Evolutionary conservation across 768 basidiomycete species (phyloP).

Genomic region (Lactifluus subvellereus): DNA sequence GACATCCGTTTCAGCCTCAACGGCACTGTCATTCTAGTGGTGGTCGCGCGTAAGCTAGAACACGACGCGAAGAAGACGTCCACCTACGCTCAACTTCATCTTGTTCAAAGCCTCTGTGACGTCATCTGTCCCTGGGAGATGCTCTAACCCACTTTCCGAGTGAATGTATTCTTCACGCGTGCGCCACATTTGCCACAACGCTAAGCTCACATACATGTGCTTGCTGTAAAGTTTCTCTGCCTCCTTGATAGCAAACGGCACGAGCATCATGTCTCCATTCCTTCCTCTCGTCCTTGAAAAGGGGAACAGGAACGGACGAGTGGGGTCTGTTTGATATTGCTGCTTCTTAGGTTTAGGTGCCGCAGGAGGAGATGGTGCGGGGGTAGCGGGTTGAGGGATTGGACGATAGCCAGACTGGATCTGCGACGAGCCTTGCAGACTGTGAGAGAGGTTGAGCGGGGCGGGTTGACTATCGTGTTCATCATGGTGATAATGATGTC

Average conservation of each 20-base stretch:
- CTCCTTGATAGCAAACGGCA: slow-evolving; percentile 94
- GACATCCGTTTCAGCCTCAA: slow-evolving; percentile 53
- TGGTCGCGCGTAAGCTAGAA: slow-evolving; percentile 2
- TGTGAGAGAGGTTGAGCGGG: slow-evolving; percentile 34
- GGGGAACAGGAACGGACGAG: slow-evolving; percentile 89
- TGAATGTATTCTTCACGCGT: slow-evolving; percentile 94
- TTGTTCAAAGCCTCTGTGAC: slow-evolving; percentile 41
- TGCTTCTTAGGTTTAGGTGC: slow-evolving; percentile 95
- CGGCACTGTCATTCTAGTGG: slow-evolving; percentile 12
- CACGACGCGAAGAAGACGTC: not conserved
- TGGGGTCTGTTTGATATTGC: slow-evolving; percentile 97
- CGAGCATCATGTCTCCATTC: slow-evolving; percentile 53
- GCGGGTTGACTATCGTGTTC: slow-evolving; percentile 49
- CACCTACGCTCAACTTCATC: slow-evolving; percentile 29
- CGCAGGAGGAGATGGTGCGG: slow-evolving; percentile 73
- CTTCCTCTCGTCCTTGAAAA: slow-evolving; percentile 67
- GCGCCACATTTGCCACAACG: slow-evolving; percentile 91
- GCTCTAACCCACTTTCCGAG: slow-evolving; percentile 85
- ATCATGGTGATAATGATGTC: slow-evolving; percentile 91
- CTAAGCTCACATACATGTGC: slow-evolving; percentile 86
- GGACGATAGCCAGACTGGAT: slow-evolving; percentile 39
- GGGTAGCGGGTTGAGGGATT: slow-evolving; percentile 71
- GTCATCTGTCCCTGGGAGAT: slow-evolving; percentile 63
- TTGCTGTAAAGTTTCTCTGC: slow-evolving; percentile 85
- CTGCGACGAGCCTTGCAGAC: slow-evolving; percentile 31